Evolutionary conservation across 2,329 filamentous ascomycete species (phyloP).

Genomic region (Botryotinia globosa): DNA sequence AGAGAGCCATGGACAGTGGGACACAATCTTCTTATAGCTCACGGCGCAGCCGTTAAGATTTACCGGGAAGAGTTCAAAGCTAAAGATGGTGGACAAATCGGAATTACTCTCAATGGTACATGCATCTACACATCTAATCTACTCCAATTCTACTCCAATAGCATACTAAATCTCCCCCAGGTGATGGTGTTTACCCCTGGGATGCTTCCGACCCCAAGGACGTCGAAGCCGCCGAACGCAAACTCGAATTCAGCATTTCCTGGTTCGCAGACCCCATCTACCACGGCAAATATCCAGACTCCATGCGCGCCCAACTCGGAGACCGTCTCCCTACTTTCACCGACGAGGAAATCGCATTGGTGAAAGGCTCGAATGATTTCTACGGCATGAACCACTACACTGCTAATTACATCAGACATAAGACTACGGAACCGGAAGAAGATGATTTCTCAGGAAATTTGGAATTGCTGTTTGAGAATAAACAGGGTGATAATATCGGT

Average conservation of each 20-base stretch:
- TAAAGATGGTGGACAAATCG: slow-evolving; percentile 71
- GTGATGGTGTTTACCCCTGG: slow-evolving; percentile 80
- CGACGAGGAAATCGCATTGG: slow-evolving; percentile 66
- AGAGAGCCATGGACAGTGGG: slow-evolving; percentile 81
- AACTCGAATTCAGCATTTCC: slow-evolving; percentile 81
- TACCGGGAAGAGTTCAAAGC: slow-evolving; percentile 81
- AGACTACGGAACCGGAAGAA: slow-evolving; percentile 55
- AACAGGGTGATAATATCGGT: slow-evolving; percentile 71
- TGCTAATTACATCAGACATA: slow-evolving; percentile 79
- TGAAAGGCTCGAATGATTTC: slow-evolving; percentile 86
- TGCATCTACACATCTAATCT: neutral
- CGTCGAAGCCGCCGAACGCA: slow-evolving; percentile 72
- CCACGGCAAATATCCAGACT: slow-evolving; percentile 77
- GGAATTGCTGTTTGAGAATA: slow-evolving; percentile 68
- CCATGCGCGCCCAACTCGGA: slow-evolving; percentile 79
- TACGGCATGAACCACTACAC: slow-evolving; percentile 96
- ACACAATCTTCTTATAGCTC: slow-evolving; percentile 76
- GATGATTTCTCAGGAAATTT: slow-evolving; percentile 75
- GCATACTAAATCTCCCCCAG: slow-evolving; percentile 38
- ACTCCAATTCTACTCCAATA: slow-evolving; percentile 25
- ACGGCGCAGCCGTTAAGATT: slow-evolving; percentile 75
- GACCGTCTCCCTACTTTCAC: slow-evolving; percentile 74
- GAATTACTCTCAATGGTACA: slow-evolving; percentile 78
- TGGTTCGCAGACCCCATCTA: slow-evolving; percentile 92
- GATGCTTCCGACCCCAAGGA: slow-evolving; percentile 73